Evolutionary conservation across 2,329 filamentous ascomycete species (phyloP).

Genomic region (Pestalotiopsis sp.): DNA sequence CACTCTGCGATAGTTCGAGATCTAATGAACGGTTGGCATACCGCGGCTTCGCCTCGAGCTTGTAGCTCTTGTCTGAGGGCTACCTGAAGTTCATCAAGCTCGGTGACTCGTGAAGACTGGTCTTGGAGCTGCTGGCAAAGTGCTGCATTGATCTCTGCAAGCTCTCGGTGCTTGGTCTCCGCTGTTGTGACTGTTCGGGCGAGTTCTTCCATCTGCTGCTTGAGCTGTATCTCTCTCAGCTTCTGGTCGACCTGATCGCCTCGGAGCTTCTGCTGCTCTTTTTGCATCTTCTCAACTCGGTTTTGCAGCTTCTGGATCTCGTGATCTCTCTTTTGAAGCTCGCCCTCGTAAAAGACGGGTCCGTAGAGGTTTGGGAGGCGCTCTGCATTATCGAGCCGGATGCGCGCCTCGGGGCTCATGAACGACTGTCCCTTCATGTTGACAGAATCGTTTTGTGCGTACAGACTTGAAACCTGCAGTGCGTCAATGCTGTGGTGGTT

Average conservation of each 20-base stretch:
- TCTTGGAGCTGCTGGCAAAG: neutral
- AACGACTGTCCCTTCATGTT: too few species aligned
- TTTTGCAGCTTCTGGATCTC: neutral
- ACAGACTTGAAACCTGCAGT: too few species aligned
- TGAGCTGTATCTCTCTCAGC: neutral
- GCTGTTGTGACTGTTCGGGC: neutral
- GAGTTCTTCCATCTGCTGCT: neutral
- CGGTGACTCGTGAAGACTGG: neutral
- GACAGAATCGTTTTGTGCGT: too few species aligned
- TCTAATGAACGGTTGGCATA: neutral
- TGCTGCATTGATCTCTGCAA: neutral
- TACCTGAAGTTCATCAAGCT: neutral
- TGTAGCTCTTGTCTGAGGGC: neutral
- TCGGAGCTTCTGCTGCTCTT: neutral
- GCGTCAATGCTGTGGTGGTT: too few species aligned
- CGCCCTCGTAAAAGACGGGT: neutral
- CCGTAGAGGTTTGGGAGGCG: neutral
- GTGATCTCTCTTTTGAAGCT: neutral
- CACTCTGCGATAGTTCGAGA: neutral
- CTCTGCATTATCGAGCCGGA: neutral
- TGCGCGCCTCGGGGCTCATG: neutral
- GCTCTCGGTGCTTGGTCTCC: neutral
- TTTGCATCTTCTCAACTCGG: neutral
- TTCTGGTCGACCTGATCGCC: neutral
- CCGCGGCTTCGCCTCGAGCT: neutral